Evolutionary conservation across 2,329 filamentous ascomycete species (phyloP).

Genomic region (Aspergillus aculeatus): DNA sequence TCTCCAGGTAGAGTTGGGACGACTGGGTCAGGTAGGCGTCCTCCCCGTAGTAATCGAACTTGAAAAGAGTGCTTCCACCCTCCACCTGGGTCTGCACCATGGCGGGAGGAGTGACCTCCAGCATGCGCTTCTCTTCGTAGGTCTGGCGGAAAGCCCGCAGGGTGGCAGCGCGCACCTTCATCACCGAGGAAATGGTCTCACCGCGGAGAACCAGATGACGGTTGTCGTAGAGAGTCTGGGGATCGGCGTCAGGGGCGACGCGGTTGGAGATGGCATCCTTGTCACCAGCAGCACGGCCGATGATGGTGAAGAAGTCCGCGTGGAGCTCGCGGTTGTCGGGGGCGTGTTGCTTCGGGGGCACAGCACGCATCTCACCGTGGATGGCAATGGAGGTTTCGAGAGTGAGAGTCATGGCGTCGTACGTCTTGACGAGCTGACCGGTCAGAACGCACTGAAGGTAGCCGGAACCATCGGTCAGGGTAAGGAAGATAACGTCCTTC

Average conservation of each 20-base stretch:
- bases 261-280: constrained; percentile 90
- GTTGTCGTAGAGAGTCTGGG: constrained; percentile 74
- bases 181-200: constrained; percentile 77
- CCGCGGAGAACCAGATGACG: constrained; percentile 82
- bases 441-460: constrained; percentile 81
- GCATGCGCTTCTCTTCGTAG: constrained; percentile 73
- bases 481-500: constrained; percentile 83
- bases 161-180: constrained; percentile 80
- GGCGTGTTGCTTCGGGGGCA: constrained; percentile 74
- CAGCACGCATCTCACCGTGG: constrained; percentile 77
- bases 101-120: constrained; percentile 84
- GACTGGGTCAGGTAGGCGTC: constrained; percentile 93
- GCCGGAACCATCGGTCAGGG: constrained; percentile 79
- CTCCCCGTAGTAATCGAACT: constrained; percentile 84
- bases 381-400: constrained; percentile 85
- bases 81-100: constrained; percentile 95
- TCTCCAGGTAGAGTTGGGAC: constrained; percentile 96
- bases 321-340: constrained; percentile 84
- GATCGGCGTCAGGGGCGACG: constrained; percentile 66
- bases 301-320: constrained; percentile 83
- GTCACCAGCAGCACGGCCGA: constrained; percentile 76
- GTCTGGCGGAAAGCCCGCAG: constrained; percentile 76
- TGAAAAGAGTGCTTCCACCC: constrained; percentile 87
- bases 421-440: constrained; percentile 83
- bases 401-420: constrained; percentile 81